phyloP scores from a whole-genome alignment of 768 basidiomycete genomes.

The Phlebiopsis flavidoalba region DNA sequence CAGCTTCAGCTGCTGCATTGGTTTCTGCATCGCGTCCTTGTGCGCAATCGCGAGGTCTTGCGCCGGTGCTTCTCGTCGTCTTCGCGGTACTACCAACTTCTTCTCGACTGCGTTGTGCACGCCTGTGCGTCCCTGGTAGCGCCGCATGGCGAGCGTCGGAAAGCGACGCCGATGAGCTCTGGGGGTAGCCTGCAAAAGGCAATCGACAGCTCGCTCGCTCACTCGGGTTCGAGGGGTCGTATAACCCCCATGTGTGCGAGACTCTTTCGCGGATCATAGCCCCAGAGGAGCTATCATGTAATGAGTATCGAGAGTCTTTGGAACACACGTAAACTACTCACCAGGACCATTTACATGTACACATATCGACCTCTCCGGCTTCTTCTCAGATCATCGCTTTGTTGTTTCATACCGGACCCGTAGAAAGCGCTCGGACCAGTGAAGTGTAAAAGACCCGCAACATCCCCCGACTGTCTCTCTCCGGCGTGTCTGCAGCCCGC shows the following conservation, averaged over 20 bases:
- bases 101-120: no score
- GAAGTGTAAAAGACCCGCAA: slow-evolving; percentile 18
- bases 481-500: not conserved
- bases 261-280: slow-evolving; percentile 92
- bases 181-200: slow-evolving; percentile 62
- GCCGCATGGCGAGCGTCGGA: slow-evolving; percentile 69
- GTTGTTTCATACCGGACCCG: slow-evolving; percentile 9
- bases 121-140: slow-evolving; percentile 67
- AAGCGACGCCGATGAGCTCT: slow-evolving; percentile 65
- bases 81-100: slow-evolving; percentile 58
- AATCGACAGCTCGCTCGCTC: slow-evolving; percentile 51
- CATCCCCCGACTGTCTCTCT: slow-evolving; percentile 13
- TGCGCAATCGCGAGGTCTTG: slow-evolving; percentile 56
- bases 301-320: slow-evolving; percentile 26
- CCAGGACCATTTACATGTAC: slow-evolving; percentile 51
- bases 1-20: slow-evolving; percentile 43
- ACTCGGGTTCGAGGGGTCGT: slow-evolving; percentile 77
- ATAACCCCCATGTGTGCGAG: slow-evolving; percentile 74
- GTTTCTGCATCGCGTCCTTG: slow-evolving; percentile 49
- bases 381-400: slow-evolving; percentile 20
- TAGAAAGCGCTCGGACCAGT: slow-evolving; percentile 14
- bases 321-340: slow-evolving; percentile 24
- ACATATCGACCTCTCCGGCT: slow-evolving; percentile 63
- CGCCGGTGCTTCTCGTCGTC: slow-evolving; percentile 56
- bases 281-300: slow-evolving; percentile 24